Conservation (phyloP, 2,329 filamentous ascomycete genomes). For the Colletotrichum tanaceti region DNA sequence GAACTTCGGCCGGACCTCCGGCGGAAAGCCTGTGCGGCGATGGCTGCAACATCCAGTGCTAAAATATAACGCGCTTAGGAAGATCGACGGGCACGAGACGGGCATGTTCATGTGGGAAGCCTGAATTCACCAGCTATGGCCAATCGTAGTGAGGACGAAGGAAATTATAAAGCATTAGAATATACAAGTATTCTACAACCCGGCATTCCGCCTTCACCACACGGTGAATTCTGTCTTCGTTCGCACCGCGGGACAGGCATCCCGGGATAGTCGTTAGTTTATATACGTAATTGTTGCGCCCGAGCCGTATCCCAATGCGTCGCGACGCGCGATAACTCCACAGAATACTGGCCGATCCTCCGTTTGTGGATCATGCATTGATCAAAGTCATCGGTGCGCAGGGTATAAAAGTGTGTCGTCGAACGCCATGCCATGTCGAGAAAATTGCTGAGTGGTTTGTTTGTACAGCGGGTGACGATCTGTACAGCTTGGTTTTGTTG, state of each 20-base stretch:
- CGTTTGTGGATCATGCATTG: slow-evolving; percentile 31
- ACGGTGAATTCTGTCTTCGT: slow-evolving; percentile 35
- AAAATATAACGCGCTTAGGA: not conserved
- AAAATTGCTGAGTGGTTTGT: slow-evolving; percentile 31
- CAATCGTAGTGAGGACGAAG: slow-evolving; percentile 22
- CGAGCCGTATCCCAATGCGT: slow-evolving; percentile 33
- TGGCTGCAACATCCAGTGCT: not conserved
- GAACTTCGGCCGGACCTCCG: slow-evolving; percentile 1
- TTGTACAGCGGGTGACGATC: slow-evolving; percentile 39
- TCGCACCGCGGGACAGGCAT: slow-evolving; percentile 37
- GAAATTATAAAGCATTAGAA: slow-evolving; percentile 55
- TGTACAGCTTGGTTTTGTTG: slow-evolving; percentile 27
- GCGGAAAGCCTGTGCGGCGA: not conserved
- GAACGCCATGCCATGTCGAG: slow-evolving; percentile 41
- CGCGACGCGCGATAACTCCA: slow-evolving; percentile 25
- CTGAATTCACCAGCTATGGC: not conserved
- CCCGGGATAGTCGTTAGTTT: slow-evolving; percentile 38
- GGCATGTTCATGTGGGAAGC: not conserved
- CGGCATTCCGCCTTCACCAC: slow-evolving; percentile 36
- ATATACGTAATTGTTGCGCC: slow-evolving; percentile 37
- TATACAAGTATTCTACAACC: slow-evolving; percentile 46
- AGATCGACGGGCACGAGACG: not conserved
- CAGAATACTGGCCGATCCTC: slow-evolving; percentile 28
- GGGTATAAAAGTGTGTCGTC: slow-evolving; percentile 41
- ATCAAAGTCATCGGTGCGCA: slow-evolving; percentile 39